Percentiles rank a stretch among this genome's conserved stretches.
phyloP scores from a whole-genome alignment of 2,329 filamentous ascomycete species.

The Cladophialophora carrionii region DNA sequence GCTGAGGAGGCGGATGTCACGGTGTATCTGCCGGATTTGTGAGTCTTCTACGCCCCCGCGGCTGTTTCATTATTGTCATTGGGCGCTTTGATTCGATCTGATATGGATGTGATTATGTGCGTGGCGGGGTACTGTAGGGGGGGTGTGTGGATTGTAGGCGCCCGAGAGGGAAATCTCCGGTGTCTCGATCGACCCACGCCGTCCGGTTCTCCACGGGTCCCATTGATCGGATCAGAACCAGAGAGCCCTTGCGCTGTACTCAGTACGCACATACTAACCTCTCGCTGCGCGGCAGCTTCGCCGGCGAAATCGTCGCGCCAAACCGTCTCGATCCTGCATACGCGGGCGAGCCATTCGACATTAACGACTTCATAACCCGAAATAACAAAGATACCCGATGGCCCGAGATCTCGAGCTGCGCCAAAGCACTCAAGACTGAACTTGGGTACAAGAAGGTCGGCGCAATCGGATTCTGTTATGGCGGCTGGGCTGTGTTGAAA shows the following conservation, averaged over 20 bases:
- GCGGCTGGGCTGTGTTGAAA: constrained; percentile 50
- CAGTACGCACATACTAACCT: neutral
- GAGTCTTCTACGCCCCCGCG: neutral
- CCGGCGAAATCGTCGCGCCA: constrained; percentile 42
- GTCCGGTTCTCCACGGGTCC: neutral
- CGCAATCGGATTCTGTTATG: constrained; percentile 45
- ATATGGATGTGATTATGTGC: no score
- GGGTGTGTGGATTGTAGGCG: neutral
- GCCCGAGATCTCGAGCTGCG: constrained; percentile 47
- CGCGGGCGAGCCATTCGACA: constrained; percentile 43
- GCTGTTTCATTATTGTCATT: no score
- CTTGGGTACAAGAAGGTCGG: constrained; percentile 49
- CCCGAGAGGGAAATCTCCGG: neutral
- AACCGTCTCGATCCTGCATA: constrained; percentile 41
- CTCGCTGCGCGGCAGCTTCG: constrained; percentile 38
- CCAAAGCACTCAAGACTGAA: constrained; percentile 43
- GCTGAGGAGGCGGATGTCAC: constrained; percentile 50
- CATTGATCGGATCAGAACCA: neutral
- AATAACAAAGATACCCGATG: constrained; percentile 39
- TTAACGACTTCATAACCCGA: constrained; percentile 38
- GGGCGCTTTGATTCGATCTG: no score
- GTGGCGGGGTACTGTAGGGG: neutral
- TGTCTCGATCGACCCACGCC: neutral
- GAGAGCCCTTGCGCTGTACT: neutral
- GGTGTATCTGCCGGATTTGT: constrained; percentile 50